Percentiles rank a stretch among this genome's conserved stretches.
Conservation (phyloP, 441 rosid species). For the Corymbia citriodora region DNA sequence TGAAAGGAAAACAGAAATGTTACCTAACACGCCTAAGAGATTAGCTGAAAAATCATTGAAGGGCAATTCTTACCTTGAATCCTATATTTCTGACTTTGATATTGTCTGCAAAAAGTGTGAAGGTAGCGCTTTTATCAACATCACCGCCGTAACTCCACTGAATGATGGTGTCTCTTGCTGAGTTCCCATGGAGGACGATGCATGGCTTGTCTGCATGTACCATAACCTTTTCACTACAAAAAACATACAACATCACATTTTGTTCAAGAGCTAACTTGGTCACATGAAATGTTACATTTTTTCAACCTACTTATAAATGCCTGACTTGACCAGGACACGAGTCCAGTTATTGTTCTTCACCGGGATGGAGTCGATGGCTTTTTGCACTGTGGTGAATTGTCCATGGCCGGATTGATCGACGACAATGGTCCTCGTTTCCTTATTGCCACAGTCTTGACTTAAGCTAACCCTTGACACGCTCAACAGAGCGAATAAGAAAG, state of each 20-base stretch:
- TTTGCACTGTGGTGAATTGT: not conserved
- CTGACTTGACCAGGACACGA: slow-evolving; percentile 1
- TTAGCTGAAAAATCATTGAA: not conserved
- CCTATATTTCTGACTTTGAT: slow-evolving; percentile 30
- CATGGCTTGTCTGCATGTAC: slow-evolving; percentile 29
- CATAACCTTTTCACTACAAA: slow-evolving; percentile 31
- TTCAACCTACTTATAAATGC: slow-evolving; percentile 12
- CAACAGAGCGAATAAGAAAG: not conserved
- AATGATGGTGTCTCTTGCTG: slow-evolving; percentile 24
- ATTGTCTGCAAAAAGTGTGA: slow-evolving; percentile 25
- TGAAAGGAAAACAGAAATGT: too few species aligned
- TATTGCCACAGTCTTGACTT: not conserved
- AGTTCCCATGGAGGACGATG: slow-evolving; percentile 32
- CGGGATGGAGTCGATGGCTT: not conserved
- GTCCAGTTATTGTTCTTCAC: not conserved
- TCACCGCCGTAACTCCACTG: slow-evolving; percentile 14
- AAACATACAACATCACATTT: too few species aligned
- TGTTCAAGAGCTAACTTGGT: not conserved
- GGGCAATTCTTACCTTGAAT: not conserved
- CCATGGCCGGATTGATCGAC: not conserved
- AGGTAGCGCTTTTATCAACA: slow-evolving; percentile 37
- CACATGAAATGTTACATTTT: not conserved
- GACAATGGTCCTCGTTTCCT: not conserved
- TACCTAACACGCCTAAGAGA: not conserved
- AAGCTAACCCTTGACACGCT: not conserved